Evolutionary conservation across 805 yeast genomes (phyloP).

Genomic region (Allodekkera sacchari): DNA sequence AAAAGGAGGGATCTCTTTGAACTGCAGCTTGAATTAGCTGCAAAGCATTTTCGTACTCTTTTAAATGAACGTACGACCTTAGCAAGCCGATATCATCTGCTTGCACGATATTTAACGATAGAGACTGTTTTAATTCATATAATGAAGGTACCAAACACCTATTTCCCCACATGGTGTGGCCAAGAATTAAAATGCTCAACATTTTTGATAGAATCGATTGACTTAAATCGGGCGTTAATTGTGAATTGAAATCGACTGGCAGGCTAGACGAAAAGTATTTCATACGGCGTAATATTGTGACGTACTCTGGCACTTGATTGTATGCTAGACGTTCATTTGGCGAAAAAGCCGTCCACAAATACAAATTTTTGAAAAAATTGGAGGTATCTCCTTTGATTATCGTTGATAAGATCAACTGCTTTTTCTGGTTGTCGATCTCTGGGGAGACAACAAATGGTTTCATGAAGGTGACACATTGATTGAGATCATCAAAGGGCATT

Average conservation of each 20-base stretch:
- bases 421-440: not conserved
- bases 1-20: slow-evolving; percentile 5
- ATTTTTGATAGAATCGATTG: not conserved
- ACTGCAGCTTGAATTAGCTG: slow-evolving; percentile 3
- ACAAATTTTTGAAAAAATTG: slow-evolving; percentile 4
- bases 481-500: no score
- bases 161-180: slow-evolving; percentile 1
- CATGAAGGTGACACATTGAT: no score
- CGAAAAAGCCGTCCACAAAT: slow-evolving; percentile 8
- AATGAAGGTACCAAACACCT: not conserved
- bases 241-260: no score
- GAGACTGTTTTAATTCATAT: not conserved
- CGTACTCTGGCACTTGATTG: no score
- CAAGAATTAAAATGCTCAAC: slow-evolving; percentile 2
- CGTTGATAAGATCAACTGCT: slow-evolving; percentile 4
- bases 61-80: slow-evolving; percentile 7
- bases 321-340: slow-evolving; percentile 3
- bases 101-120: not conserved
- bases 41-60: slow-evolving; percentile 10
- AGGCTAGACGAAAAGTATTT: no score
- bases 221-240: no score
- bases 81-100: slow-evolving; percentile 16
- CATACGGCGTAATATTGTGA: no score
- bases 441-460: no score
- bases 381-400: slow-evolving; percentile 4